These are phyloP conservation scores for Cryptosporidium ubiquitum DNA, from an alignment of 169 alveolate species.

Conservation along the genomic window DNA sequence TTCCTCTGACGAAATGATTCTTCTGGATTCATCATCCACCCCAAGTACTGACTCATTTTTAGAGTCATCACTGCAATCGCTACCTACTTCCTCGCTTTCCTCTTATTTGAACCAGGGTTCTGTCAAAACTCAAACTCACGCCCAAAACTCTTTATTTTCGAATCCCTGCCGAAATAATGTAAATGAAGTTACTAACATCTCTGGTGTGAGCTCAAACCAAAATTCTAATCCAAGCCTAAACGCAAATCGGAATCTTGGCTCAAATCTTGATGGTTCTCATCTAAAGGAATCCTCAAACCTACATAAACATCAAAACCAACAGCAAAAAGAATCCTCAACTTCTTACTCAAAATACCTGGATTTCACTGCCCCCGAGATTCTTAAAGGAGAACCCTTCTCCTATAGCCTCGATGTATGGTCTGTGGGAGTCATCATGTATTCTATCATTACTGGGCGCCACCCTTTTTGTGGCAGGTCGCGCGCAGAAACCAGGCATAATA, in stretches of 20 bases:
- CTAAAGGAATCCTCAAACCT: background rate
- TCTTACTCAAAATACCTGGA: background rate
- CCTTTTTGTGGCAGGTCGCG: conserved; percentile 65
- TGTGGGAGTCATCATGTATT: conserved; percentile 71
- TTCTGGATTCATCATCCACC: background rate
- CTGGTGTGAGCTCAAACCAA: too few relatives aligned
- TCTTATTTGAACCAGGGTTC: background rate
- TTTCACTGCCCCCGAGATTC: conserved; percentile 56
- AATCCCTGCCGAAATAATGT: too few relatives aligned
- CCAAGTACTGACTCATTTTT: background rate
- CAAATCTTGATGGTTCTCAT: too few relatives aligned
- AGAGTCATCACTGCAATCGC: background rate
- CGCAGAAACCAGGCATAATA: conserved; percentile 27
- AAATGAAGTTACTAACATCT: too few relatives aligned
- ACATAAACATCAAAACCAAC: background rate
- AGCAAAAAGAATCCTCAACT: background rate
- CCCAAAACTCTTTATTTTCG: too few relatives aligned
- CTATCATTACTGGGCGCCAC: conserved; percentile 68
- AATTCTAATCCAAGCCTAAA: background rate
- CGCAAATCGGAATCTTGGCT: too few relatives aligned
- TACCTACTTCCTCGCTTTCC: background rate
- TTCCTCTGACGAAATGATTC: background rate
- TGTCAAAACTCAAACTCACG: background rate
- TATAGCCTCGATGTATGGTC: conserved; percentile 75
- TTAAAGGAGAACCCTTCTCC: conserved; percentile 46